Percentiles rank a stretch among this genome's conserved stretches.
These are phyloP conservation scores for Punctularia strigosozonata DNA, from an alignment of 768 basidiomycete species.

Conservation along the genomic window DNA sequence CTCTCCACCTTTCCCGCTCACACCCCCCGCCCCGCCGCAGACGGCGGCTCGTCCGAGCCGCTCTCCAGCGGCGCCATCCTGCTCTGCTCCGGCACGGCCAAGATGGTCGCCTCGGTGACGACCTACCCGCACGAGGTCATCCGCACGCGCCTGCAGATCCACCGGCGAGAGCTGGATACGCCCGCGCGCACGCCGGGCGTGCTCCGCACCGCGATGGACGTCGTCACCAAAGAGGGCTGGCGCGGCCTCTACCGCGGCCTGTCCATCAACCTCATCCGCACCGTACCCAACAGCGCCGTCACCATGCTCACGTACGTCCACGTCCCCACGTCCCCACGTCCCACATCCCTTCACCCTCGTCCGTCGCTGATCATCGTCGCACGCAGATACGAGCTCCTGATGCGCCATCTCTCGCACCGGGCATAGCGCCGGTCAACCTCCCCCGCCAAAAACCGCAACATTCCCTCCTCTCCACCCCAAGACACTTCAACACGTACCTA, in stretches of 20 bases:
- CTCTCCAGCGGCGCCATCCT: conserved; percentile 60
- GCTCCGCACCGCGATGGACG: conserved; percentile 56
- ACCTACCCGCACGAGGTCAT: conserved; percentile 99
- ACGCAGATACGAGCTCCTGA: conserved; percentile 30
- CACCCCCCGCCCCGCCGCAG: conserved; percentile 15
- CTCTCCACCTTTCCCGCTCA: no score
- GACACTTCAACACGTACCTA: no score
- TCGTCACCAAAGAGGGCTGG: conserved; percentile 80
- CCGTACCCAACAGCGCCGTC: conserved; percentile 92
- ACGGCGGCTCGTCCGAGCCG: conserved; percentile 32
- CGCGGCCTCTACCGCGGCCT: conserved; percentile 85
- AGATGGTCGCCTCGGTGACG: conserved; percentile 90
- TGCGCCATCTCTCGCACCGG: conserved; percentile 18
- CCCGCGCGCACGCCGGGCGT: conserved; percentile 46
- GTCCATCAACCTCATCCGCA: conserved; percentile 87
- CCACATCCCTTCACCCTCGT: conserved; percentile 8
- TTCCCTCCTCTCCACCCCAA: no score
- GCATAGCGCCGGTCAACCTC: conserved; percentile 2
- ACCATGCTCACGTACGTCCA: conserved; percentile 81
- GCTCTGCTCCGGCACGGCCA: conserved; percentile 82
- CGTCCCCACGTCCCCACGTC: not conserved
- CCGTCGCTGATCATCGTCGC: not conserved
- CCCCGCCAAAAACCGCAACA: no score
- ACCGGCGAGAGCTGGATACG: conserved; percentile 47
- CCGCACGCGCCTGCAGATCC: conserved; percentile 93